phyloP scores from a whole-genome alignment of 768 basidiomycete species.

The Boletus reticuloceps region DNA sequence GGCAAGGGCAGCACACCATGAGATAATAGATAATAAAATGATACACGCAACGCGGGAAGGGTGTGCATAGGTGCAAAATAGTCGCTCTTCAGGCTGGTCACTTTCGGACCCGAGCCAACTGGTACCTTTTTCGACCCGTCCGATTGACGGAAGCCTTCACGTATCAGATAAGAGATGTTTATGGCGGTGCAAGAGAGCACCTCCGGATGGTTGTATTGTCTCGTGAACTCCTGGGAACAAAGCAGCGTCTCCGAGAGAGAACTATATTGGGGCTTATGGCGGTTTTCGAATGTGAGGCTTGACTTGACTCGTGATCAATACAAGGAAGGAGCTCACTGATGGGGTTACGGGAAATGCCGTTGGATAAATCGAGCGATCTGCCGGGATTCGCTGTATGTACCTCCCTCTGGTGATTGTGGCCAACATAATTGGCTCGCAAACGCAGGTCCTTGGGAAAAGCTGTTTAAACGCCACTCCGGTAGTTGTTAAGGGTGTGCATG shows the following conservation, averaged over 20 bases:
- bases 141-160: background rate
- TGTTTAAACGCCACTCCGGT: slow-evolving; percentile 1
- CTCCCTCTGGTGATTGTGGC: background rate
- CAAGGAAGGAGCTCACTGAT: background rate
- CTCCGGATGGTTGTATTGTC: slow-evolving; percentile 26
- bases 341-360: slow-evolving; percentile 13
- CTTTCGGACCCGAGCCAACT: slow-evolving; percentile 7
- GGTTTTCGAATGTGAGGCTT: slow-evolving; percentile 2
- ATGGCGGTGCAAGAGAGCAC: slow-evolving; percentile 7
- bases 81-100: background rate
- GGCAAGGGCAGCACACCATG: background rate
- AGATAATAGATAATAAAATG: background rate
- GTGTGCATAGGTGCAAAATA: background rate
- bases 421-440: background rate
- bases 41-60: slow-evolving; percentile 5
- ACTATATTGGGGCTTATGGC: background rate
- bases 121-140: slow-evolving; percentile 15
- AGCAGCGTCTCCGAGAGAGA: background rate
- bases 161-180: slow-evolving; percentile 6
- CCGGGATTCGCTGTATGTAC: background rate
- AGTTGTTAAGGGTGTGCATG: background rate
- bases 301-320: slow-evolving; percentile 1
- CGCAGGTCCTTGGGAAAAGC: slow-evolving; percentile 1
- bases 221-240: background rate
- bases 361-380: slow-evolving; percentile 9